Evolutionary conservation across 139 green algal species (phyloP), one percentile per base, ranked within the genome.

Genomic region (Picochlorum sp.): DNA sequence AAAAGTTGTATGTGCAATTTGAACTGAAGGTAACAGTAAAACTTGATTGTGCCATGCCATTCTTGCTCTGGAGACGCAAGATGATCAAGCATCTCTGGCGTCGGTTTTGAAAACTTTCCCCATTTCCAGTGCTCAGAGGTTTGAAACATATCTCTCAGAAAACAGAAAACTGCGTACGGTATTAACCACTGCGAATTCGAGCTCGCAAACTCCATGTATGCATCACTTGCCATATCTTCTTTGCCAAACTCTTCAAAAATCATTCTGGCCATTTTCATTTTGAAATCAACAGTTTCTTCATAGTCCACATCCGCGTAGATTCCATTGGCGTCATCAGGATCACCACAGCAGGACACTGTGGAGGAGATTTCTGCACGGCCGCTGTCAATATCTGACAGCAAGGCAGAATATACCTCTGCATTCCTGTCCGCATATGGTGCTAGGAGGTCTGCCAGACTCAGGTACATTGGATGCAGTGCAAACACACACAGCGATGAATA

Each of bases 391-490:
- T 41, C 8, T 41, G 34, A 14, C 8, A 41, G 2, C 34, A 41
- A 41, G 34, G 34, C 34, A 14, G 34, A 41, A 41, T 41, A 41
- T 41, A 41, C 34, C 1, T 41, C 34, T 41, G 7, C 1, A 41
- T 41, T 41, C 34, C 34, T 41, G 34, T 41, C 34, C 34, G 8
- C 34, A 41, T 41, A 41, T 0, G 47, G 47, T 54, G 47, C 47
- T 13, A 54, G 11, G 3, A 54, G 47, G 4, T 26, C n/a, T 26
- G 15, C 13, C 0, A 54, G 1, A 20, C 18, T 54, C 11, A 95
- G 65, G 64, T 95, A 95, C 44, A 94, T 74, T 7, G 92, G 92
- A 73, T 98, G 92, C 57, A 98, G 77, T 15, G 92, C 92, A 73
- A 92, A 90, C 8, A 92, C 86, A 26, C 87, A 96, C 1, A 97